Base-by-base conservation (phyloP, 768 basidiomycete genomes). In the Coprinopsis marcescibilis region DNA sequence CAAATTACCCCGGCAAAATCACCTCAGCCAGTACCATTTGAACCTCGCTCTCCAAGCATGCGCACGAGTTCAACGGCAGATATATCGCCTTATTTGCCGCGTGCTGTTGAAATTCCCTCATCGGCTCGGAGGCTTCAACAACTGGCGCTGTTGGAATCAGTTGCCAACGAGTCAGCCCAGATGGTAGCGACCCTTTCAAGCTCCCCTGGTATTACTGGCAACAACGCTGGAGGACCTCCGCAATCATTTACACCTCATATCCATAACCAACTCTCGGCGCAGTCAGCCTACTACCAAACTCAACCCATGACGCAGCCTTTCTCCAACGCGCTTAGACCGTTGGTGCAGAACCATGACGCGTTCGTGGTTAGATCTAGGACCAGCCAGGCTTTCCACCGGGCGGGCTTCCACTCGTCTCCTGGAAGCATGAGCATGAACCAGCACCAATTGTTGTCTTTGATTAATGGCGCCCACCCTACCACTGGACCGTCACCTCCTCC, bases 151-250 rank as follows among this genome's bases (percentile, higher is more conserved):
- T 66, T 87, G 10, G 85, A 89, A 59, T 69, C 77, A 12, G 79
- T 88, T 27, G 84, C 80, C 0, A 78, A 82, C 55, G 85, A 89
- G 60, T 85, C 87, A 3, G 81, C 80, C 4, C 72, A 75, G 50
- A 73, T 81, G 71, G 72, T 77, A 20, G 71, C 77, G 15, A 48
- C 65, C n/a, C 43, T 48, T 32, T n/a, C 30, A 8, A 32, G 30
- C 30, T n/a, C 27, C 4, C 41, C 41, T 11, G 35, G 11, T 37
- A 19, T 11, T 17, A 17, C 17, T 11, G 11, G 11, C 7, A 43
- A 30, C 41, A 27, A 27, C 26, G 8, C 17, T 14, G 26, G 55
- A 43, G 56, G 53, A 6, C 55, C 53, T 27, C 13, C 6, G 24
- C 17, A 15, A 48, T 19, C 24, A 15, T 11, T n/a, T 24, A 23